These are phyloP conservation scores for Barnettozyma siamensis DNA, from an alignment of 805 yeast species.

Conservation along the genomic window DNA sequence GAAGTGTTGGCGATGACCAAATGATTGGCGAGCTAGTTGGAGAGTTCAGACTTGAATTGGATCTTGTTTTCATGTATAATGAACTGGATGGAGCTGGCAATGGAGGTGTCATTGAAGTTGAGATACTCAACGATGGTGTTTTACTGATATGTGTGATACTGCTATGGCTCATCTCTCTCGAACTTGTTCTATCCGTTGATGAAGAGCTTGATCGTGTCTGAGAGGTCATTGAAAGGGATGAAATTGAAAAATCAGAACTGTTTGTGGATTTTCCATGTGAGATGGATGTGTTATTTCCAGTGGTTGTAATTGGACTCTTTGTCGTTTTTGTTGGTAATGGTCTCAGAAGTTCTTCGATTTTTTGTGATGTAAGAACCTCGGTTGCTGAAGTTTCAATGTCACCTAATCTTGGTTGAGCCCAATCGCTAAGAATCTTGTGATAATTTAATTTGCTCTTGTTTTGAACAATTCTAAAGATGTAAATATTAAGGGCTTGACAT, in stretches of 20 bases:
- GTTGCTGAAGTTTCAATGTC: conserved; percentile 25
- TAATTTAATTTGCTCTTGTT: conserved; percentile 21
- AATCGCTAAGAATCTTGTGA: conserved; percentile 23
- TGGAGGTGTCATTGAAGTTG: conserved; percentile 24
- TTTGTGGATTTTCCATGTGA: not conserved
- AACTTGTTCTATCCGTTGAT: not conserved
- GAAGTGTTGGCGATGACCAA: conserved; percentile 21
- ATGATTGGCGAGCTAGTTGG: conserved; percentile 15
- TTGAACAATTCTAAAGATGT: conserved; percentile 33
- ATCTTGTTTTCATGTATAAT: conserved; percentile 1
- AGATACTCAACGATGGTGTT: conserved; percentile 16
- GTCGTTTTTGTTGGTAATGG: conserved; percentile 17
- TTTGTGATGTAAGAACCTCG: conserved; percentile 15
- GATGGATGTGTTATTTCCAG: not conserved
- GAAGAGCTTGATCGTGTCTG: not conserved
- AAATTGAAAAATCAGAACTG: not conserved
- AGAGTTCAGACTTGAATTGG: conserved; percentile 1
- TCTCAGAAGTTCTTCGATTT: conserved; percentile 18
- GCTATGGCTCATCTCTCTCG: not conserved
- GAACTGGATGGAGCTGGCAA: conserved; percentile 16
- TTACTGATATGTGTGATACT: not conserved
- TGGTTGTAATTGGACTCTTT: not conserved
- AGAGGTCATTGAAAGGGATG: not conserved
- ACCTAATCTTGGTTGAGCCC: conserved; percentile 26
- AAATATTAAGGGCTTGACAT: conserved; percentile 35